These are phyloP conservation scores for Neonectria coccinea DNA, from an alignment of 2,329 filamentous ascomycete genomes.

Conservation along the genomic window DNA sequence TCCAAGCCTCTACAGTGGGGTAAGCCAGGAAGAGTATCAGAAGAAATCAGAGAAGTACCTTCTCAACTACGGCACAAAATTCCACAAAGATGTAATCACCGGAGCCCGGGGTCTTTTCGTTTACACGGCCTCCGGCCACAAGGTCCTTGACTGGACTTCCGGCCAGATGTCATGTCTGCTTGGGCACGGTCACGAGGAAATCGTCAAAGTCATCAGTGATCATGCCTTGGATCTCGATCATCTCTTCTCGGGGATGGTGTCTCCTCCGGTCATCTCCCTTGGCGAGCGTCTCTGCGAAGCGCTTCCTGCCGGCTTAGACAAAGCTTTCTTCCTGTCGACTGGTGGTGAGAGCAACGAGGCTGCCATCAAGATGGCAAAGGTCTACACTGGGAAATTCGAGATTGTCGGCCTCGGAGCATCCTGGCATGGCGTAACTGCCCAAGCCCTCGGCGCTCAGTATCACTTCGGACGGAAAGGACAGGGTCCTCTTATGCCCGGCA, in stretches of 20 bases:
- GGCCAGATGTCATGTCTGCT: conserved; percentile 71
- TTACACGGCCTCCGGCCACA: conserved; percentile 58
- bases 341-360: conserved; percentile 70
- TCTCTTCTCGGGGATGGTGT: conserved; percentile 69
- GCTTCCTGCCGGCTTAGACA: conserved; percentile 63
- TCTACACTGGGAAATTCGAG: conserved; percentile 73
- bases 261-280: conserved; percentile 66
- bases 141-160: conserved; percentile 69
- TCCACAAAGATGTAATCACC: conserved; percentile 54
- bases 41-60: conserved; percentile 42
- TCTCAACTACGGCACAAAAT: conserved; percentile 43
- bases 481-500: conserved; percentile 65
- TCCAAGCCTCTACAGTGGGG: conserved; percentile 36
- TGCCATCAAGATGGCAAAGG: conserved; percentile 73
- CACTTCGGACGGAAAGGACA: conserved; percentile 64
- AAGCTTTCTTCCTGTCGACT: conserved; percentile 69
- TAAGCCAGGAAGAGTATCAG: conserved; percentile 39
- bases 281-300: conserved; percentile 62
- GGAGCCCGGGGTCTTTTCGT: conserved; percentile 58
- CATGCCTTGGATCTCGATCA: conserved; percentile 67
- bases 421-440: conserved; percentile 72
- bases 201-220: conserved; percentile 63
- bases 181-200: conserved; percentile 68
- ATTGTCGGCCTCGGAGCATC: conserved; percentile 69
- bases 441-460: conserved; percentile 66